A percentile compares a stretch with the other conserved stretches of the same genome.
Conservation (phyloP, 164 flowering plant genomes). For the Saururus chinensis region DNA sequence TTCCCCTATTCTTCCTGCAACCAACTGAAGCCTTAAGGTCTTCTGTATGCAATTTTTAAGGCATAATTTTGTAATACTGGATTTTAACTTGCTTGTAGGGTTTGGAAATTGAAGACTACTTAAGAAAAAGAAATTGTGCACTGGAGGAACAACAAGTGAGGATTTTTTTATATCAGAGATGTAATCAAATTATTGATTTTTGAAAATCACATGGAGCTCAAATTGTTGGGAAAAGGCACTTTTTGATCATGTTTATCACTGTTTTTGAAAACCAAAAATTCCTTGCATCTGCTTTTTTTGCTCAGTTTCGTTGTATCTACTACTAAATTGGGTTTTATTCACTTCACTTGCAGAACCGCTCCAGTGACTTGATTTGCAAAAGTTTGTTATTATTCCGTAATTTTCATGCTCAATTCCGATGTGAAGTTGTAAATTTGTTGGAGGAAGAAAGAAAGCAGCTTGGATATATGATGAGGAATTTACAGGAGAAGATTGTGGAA, state of each 20-base stretch:
- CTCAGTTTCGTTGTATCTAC: no score
- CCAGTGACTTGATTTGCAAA: constrained; percentile 25
- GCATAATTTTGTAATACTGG: not conserved
- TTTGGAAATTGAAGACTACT: constrained; percentile 75
- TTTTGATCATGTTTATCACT: no score
- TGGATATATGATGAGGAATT: constrained; percentile 18
- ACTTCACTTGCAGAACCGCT: constrained; percentile 32
- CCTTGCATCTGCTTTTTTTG: no score
- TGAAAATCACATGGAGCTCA: not conserved
- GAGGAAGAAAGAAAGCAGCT: constrained; percentile 41
- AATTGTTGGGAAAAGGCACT: no score
- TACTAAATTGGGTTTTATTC: not conserved
- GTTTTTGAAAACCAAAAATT: no score
- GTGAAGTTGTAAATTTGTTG: constrained; percentile 37
- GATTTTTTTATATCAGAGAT: not conserved
- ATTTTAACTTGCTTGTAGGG: constrained; percentile 34
- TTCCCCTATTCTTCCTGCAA: no score
- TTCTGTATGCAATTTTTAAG: no score
- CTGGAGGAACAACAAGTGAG: constrained; percentile 68
- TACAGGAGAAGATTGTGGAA: constrained; percentile 37
- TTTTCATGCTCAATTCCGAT: constrained; percentile 37
- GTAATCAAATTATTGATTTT: not conserved
- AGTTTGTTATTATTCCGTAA: constrained; percentile 35
- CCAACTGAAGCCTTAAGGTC: no score
- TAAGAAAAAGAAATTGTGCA: constrained; percentile 45